Conservation (phyloP, 805 yeast genomes). For the Wickerhamomyces pijperi region DNA sequence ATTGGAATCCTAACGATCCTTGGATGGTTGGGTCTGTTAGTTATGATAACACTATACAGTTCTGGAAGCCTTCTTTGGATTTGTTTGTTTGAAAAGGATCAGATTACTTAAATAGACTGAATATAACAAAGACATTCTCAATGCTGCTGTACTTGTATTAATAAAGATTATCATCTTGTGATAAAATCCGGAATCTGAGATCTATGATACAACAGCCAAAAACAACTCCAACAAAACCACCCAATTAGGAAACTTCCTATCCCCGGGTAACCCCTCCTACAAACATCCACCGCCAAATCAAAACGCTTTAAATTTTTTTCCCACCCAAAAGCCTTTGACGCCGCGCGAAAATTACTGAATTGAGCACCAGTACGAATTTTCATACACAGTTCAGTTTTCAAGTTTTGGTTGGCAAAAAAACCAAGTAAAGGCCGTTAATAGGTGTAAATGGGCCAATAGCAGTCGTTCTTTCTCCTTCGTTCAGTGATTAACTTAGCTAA, state of each 20-base stretch:
- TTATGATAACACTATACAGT: conserved; percentile 78
- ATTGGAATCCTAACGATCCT: conserved; percentile 69
- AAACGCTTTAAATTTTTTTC: background rate
- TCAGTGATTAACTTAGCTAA: background rate
- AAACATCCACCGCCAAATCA: background rate
- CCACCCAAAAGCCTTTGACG: background rate
- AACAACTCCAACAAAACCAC: too few relatives aligned
- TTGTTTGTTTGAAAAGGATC: too few relatives aligned
- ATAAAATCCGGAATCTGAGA: too few relatives aligned
- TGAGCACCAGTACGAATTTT: too few relatives aligned
- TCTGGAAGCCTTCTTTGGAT: conserved; percentile 60
- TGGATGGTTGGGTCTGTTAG: conserved; percentile 69
- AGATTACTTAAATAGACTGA: too few relatives aligned
- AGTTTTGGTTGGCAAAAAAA: background rate
- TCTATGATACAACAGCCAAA: too few relatives aligned
- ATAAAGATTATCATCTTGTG: too few relatives aligned
- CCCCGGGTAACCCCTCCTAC: background rate
- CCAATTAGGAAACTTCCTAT: background rate
- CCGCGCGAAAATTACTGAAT: too few relatives aligned
- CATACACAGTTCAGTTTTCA: too few relatives aligned
- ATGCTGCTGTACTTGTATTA: too few relatives aligned
- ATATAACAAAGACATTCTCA: too few relatives aligned
- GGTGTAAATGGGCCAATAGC: background rate
- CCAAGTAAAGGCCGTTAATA: too few relatives aligned
- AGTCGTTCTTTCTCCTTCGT: background rate